Base-by-base conservation (phyloP, 495 filamentous ascomycete species). In the Annulohypoxylon maeteangense region DNA sequence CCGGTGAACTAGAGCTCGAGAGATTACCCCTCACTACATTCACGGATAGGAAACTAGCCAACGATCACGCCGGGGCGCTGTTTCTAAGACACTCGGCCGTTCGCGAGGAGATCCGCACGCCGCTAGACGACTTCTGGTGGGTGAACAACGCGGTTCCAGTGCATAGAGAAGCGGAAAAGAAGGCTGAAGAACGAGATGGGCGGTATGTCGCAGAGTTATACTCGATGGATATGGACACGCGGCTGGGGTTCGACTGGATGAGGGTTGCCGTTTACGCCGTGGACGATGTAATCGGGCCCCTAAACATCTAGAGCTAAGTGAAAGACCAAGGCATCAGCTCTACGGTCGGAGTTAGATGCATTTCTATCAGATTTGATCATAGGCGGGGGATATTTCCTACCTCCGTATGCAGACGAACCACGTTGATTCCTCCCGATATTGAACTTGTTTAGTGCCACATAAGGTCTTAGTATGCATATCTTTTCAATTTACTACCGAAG, bases 211-310 rank as follows among this genome's bases (percentile, higher is more conserved):
- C 63, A 7, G 62, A 72, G 31, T 18, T 72, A 16, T 51, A 67
- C 18, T 62, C 54, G 18, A 10, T 7, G 18, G 64, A 64, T 23
- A 64, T 68, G 64, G 48, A 31, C 1, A 44, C 36, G 3, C 34
- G 64, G 16, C 8, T 72, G 10, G 69, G 64, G 10, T 72, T 59
- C 53, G 69, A 72, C 22, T 67, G 16, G 64, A 55, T 72, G 2
- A 27, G 59, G 3, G 69, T 72, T 25, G 51, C 59, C 7, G 69
- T 72, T 5, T 16, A 61, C 54, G 44, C 44, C 2, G 64, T 72
- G 3, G 69, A 63, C 4, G 64, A 72, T 31, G 59, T 72, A 0
- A 12, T 4, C 3, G 69, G 69, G 20, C 69, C 64, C 7, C 54
- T 72, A 5, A 68, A 72, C 25, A 68, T 61, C 29, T 36, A 55